Conservation (phyloP, 192 early-diverging fungal genomes). For the Gamsiella multidivaricata region DNA sequence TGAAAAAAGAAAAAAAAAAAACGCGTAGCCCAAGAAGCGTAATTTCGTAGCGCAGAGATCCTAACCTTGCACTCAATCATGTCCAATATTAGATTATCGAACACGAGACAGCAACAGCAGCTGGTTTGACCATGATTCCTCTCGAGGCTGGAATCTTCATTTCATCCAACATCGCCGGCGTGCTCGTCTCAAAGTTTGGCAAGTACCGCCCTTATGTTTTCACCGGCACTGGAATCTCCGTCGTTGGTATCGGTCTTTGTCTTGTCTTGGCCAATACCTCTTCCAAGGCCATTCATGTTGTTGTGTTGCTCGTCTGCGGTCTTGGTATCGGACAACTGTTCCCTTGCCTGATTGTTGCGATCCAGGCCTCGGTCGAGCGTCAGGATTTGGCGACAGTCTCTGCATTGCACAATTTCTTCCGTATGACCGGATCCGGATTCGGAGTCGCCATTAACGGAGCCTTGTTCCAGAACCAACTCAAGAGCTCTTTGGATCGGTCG, state of each 20-base stretch:
- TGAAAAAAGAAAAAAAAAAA: conserved; percentile 27
- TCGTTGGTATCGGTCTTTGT: conserved; percentile 70
- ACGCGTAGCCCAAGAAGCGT: no score
- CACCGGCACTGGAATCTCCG: conserved; percentile 68
- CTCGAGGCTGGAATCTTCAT: conserved; percentile 75
- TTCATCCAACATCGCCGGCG: conserved; percentile 72
- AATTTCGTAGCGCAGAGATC: no score
- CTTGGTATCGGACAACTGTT: conserved; percentile 66
- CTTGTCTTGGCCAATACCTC: conserved; percentile 68
- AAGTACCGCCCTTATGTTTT: conserved; percentile 72
- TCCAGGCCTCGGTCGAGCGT: conserved; percentile 43
- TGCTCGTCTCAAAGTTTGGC: conserved; percentile 72
- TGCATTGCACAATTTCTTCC: conserved; percentile 63
- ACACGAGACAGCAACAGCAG: conserved; percentile 74
- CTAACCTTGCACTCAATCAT: no score
- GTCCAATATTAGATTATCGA: conserved; percentile 69
- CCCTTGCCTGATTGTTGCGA: conserved; percentile 43
- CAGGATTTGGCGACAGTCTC: conserved; percentile 49
- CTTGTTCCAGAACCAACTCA: conserved; percentile 59
- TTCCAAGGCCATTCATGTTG: conserved; percentile 59
- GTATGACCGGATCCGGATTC: conserved; percentile 56
- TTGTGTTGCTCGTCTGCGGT: conserved; percentile 73
- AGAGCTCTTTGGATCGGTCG: not conserved
- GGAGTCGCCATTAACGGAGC: conserved; percentile 73
- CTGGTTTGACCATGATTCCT: conserved; percentile 80